Percentiles rank a stretch among this genome's conserved stretches.
Evolutionary conservation across 768 basidiomycete species (phyloP).

Genomic region (Kwoniella sp.): DNA sequence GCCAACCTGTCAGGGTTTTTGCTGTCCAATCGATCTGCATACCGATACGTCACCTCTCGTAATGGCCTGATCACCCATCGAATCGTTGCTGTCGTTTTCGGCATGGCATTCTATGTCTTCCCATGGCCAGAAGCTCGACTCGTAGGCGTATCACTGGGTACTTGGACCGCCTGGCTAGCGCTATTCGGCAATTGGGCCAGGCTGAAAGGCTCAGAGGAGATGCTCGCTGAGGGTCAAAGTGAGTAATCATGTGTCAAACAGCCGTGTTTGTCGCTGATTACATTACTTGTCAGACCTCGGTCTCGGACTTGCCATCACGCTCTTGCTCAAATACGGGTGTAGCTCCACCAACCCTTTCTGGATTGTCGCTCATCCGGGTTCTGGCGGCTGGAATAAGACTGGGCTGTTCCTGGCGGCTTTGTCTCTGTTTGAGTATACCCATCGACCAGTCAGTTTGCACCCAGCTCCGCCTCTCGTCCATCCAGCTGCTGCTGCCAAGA

Average conservation of each 20-base stretch:
- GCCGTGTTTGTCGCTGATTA: neutral
- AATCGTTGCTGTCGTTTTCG: slow-evolving; percentile 59
- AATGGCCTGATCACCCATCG: slow-evolving; percentile 63
- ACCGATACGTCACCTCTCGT: slow-evolving; percentile 60
- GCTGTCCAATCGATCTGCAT: slow-evolving; percentile 61
- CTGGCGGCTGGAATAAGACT: slow-evolving; percentile 71
- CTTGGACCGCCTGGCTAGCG: slow-evolving; percentile 61
- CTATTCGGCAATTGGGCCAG: slow-evolving; percentile 65
- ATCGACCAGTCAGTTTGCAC: slow-evolving; percentile 29
- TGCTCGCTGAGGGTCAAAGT: slow-evolving; percentile 44
- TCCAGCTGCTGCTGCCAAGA: slow-evolving; percentile 5
- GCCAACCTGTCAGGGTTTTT: slow-evolving; percentile 71
- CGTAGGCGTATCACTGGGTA: slow-evolving; percentile 64
- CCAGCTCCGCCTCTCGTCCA: slow-evolving; percentile 28
- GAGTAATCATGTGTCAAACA: slow-evolving; percentile 24
- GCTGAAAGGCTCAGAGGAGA: slow-evolving; percentile 50
- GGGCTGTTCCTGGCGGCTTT: slow-evolving; percentile 66
- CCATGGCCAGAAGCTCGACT: slow-evolving; percentile 58
- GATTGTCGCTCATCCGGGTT: slow-evolving; percentile 70
- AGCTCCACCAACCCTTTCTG: slow-evolving; percentile 85
- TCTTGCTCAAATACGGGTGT: slow-evolving; percentile 74
- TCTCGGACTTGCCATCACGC: slow-evolving; percentile 68
- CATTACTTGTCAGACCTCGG: slow-evolving; percentile 62
- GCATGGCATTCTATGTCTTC: slow-evolving; percentile 63
- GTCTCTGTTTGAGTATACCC: slow-evolving; percentile 62